Conservation (phyloP, 306 rosid species). For the Acacia crassicarpa region DNA sequence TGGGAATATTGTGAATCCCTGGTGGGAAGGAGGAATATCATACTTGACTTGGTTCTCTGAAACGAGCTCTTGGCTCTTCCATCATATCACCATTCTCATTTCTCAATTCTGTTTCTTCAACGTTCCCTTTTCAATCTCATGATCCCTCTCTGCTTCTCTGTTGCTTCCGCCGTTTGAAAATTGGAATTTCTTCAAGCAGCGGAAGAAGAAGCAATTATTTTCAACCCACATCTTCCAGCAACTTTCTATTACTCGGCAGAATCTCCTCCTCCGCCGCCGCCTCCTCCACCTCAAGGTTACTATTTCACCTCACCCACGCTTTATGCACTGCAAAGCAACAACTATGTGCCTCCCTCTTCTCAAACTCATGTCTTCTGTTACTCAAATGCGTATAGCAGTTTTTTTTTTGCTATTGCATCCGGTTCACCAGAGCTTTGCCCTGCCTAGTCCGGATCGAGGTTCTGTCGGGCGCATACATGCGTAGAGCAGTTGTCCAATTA, state of each 20-base stretch:
- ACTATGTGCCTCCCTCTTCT: conserved; percentile 33
- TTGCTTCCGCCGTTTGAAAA: background rate
- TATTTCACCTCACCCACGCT: conserved; percentile 34
- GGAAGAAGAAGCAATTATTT: conserved; percentile 55
- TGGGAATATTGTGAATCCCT: background rate
- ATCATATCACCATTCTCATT: background rate
- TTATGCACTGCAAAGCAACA: conserved; percentile 24
- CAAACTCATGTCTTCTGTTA: conserved; percentile 52
- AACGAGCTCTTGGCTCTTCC: background rate
- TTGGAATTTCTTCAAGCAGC: conserved; percentile 82
- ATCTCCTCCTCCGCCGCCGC: conserved; percentile 42
- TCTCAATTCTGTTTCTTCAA: too few species aligned
- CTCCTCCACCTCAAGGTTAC: conserved; percentile 45
- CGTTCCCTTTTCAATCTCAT: background rate
- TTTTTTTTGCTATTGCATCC: too few species aligned
- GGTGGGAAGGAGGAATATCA: background rate
- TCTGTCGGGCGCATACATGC: too few species aligned
- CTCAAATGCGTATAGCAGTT: conserved; percentile 43
- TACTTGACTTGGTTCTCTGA: background rate
- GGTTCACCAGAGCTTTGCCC: too few species aligned
- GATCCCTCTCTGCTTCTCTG: background rate
- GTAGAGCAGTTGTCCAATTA: conserved; percentile 38
- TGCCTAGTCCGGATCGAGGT: too few species aligned
- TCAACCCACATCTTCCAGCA: conserved; percentile 36
- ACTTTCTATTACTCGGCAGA: conserved; percentile 48